Evolutionary conservation across 345 rosid species (phyloP).

Genomic region (Eucalyptus rudis): DNA sequence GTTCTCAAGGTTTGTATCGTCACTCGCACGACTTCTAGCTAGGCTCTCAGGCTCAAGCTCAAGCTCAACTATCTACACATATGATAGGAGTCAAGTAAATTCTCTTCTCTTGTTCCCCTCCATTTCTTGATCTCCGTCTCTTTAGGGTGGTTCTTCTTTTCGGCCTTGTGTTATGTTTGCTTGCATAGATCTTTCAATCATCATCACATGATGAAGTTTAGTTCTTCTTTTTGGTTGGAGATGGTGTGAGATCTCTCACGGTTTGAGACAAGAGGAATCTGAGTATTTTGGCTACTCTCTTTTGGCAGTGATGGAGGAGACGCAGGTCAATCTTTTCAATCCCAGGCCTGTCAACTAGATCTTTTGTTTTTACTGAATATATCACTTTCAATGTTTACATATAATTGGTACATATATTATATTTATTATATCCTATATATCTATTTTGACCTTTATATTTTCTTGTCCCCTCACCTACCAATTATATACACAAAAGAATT

Average conservation of each 20-base stretch:
- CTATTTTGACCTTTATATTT: conserved; percentile 11
- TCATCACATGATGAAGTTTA: background rate
- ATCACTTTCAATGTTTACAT: background rate
- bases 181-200: background rate
- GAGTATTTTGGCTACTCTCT: background rate
- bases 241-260: background rate
- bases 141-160: background rate
- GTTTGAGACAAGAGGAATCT: background rate
- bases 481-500: background rate
- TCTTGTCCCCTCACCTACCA: conserved; percentile 28
- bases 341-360: conserved; percentile 31
- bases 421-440: background rate
- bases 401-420: background rate
- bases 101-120: background rate
- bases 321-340: conserved; percentile 52
- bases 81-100: background rate
- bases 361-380: conserved; percentile 29
- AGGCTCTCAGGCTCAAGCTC: background rate
- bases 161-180: background rate
- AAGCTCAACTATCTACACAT: background rate
- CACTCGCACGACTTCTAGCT: conserved; percentile 68
- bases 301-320: conserved; percentile 12
- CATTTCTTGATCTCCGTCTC: background rate
- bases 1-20: conserved; percentile 25
- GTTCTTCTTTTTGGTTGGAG: conserved; percentile 4